A percentile compares a stretch with the other conserved stretches of the same genome.
Conservation (phyloP, 805 yeast species). For the Myxozyma neotropica region DNA sequence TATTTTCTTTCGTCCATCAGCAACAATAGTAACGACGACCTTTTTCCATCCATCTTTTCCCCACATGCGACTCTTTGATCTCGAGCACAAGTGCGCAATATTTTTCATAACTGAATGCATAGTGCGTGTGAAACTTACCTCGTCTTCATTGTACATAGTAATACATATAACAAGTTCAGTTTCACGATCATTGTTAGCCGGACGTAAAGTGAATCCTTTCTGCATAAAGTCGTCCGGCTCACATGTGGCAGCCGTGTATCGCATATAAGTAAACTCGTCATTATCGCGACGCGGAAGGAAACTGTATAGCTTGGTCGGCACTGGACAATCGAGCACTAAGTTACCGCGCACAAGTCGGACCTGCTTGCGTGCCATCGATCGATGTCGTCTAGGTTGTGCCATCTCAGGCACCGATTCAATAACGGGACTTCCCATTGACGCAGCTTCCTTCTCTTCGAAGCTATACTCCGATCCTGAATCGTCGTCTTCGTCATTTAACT, state of each 20-base stretch:
- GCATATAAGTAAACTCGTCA: conserved; percentile 94
- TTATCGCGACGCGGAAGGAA: conserved; percentile 85
- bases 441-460: conserved; percentile 15
- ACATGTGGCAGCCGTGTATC: conserved; percentile 95
- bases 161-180: conserved; percentile 90
- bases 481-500: conserved; percentile 19
- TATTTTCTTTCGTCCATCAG: conserved; percentile 93
- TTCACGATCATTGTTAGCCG: conserved; percentile 84
- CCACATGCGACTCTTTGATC: conserved; percentile 86
- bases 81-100: conserved; percentile 79
- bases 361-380: conserved; percentile 68
- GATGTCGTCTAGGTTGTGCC: conserved; percentile 53
- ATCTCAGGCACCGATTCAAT: conserved; percentile 28
- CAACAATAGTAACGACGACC: conserved; percentile 84
- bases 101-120: conserved; percentile 93
- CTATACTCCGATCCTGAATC: neutral
- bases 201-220: conserved; percentile 82
- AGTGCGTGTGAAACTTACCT: conserved; percentile 84
- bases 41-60: conserved; percentile 97
- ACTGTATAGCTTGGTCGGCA: conserved; percentile 83
- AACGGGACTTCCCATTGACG: conserved; percentile 21
- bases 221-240: conserved; percentile 83
- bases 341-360: conserved; percentile 78
- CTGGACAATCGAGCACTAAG: conserved; percentile 88
- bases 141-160: conserved; percentile 98